Evolutionary conservation across 371 early-diverging fungal genomes (phyloP).

Genomic region (Dentiscutata heterogama): DNA sequence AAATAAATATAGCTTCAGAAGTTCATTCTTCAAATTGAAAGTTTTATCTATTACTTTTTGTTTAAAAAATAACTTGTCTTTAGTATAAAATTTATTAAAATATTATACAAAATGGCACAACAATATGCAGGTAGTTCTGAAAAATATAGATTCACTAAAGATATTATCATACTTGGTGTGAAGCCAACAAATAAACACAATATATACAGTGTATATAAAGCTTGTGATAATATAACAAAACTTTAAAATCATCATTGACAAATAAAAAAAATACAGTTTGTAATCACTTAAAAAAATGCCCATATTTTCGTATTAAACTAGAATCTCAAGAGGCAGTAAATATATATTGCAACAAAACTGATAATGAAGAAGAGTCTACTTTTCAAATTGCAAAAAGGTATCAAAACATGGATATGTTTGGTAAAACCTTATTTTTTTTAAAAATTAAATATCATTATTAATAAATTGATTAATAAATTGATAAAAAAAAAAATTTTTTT

Average conservation of each 20-base stretch:
- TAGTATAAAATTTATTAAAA: no score
- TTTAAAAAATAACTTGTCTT: no score
- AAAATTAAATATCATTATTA: background rate
- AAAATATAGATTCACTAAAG: conserved; percentile 1
- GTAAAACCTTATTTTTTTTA: background rate
- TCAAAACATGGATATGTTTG: background rate
- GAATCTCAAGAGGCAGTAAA: conserved; percentile 6
- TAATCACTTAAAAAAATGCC: conserved; percentile 34
- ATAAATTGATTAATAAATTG: background rate
- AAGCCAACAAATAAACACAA: conserved; percentile 23
- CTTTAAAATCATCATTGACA: background rate
- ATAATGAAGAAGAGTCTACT: conserved; percentile 15
- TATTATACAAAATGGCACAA: no score
- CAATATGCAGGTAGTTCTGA: no score
- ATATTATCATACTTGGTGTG: conserved; percentile 6
- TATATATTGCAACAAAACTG: background rate
- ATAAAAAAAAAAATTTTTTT: background rate
- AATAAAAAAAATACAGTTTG: conserved; percentile 24
- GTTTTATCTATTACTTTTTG: no score
- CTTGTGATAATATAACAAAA: background rate
- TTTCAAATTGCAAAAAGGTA: no score
- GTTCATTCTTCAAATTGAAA: no score
- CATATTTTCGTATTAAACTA: background rate
- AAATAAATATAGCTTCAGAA: no score
- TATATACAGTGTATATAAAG: conserved; percentile 4